Conservation (phyloP, 176 grass and related monocot genomes). For the Oryza punctata region DNA sequence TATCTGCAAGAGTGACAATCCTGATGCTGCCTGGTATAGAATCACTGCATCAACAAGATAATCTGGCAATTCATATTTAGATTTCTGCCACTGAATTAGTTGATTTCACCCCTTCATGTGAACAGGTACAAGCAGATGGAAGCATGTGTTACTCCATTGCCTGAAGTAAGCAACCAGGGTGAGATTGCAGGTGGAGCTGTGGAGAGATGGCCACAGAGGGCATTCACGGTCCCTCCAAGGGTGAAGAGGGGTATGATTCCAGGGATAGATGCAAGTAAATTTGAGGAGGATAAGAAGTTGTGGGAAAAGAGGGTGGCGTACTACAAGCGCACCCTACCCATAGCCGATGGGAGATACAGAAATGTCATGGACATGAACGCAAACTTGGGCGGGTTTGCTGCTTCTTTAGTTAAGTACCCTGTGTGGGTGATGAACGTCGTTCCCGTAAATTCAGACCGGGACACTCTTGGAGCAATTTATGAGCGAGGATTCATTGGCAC, state of each 20-base stretch:
- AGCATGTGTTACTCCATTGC: conserved; percentile 86
- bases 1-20: conserved; percentile 79
- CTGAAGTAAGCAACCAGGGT: conserved; percentile 71
- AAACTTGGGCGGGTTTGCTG: conserved; percentile 82
- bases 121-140: conserved; percentile 89
- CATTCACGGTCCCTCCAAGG: conserved; percentile 76
- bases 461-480: conserved; percentile 83
- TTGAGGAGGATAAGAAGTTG: conserved; percentile 83
- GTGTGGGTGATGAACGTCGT: conserved; percentile 96
- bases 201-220: conserved; percentile 81
- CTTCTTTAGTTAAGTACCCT: conserved; percentile 64
- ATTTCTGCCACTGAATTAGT: background rate
- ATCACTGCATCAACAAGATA: background rate
- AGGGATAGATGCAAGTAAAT: conserved; percentile 63
- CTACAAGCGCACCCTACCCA: conserved; percentile 65
- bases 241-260: conserved; percentile 77
- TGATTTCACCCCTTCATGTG: background rate
- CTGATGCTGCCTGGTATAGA: conserved; percentile 81
- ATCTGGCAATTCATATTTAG: background rate
- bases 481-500: conserved; percentile 92
- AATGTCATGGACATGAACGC: conserved; percentile 99
- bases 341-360: conserved; percentile 69
- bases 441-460: conserved; percentile 57
- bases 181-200: conserved; percentile 74
- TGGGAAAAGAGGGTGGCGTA: conserved; percentile 70